phyloP scores from a whole-genome alignment of 2,329 filamentous ascomycete species.

The Aspergillus sp. region DNA sequence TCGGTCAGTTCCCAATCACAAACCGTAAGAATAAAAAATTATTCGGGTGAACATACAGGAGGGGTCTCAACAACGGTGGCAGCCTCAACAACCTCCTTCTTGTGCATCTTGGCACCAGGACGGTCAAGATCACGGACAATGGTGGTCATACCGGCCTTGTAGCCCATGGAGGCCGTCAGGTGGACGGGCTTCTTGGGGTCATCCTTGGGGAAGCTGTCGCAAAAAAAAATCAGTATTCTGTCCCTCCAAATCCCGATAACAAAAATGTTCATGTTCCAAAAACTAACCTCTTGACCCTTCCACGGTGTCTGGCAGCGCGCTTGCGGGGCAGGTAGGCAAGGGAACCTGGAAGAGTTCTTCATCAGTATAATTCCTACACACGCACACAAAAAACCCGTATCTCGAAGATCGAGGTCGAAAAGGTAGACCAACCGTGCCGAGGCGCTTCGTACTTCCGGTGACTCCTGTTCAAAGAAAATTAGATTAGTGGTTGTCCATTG shows the following conservation, averaged over 20 bases:
- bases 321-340: constrained; percentile 86
- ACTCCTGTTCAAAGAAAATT: constrained; percentile 39
- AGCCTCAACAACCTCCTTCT: constrained; percentile 95
- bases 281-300: constrained; percentile 96
- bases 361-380: constrained; percentile 35
- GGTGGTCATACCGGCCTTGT: constrained; percentile 99
- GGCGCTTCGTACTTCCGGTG: constrained; percentile 80
- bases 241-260: constrained; percentile 3
- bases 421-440: constrained; percentile 87
- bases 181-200: constrained; percentile 99
- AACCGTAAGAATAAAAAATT: neutral
- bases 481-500: constrained; percentile 27
- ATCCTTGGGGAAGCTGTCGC: constrained; percentile 94
- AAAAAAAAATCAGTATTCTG: constrained; percentile 29
- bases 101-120: constrained; percentile 98
- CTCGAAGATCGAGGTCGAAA: constrained; percentile 44
- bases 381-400: constrained; percentile 27
- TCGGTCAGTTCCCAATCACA: neutral
- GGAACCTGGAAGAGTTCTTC: constrained; percentile 52
- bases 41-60: constrained; percentile 69
- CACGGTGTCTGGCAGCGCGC: constrained; percentile 89
- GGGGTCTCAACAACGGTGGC: constrained; percentile 87
- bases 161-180: constrained; percentile 96
- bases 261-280: constrained; percentile 1
- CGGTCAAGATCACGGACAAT: constrained; percentile 99